A percentile compares a stretch with the other conserved stretches of the same genome.
Conservation (phyloP, 129 eudicot genomes). For the Saussurea involucrata region DNA sequence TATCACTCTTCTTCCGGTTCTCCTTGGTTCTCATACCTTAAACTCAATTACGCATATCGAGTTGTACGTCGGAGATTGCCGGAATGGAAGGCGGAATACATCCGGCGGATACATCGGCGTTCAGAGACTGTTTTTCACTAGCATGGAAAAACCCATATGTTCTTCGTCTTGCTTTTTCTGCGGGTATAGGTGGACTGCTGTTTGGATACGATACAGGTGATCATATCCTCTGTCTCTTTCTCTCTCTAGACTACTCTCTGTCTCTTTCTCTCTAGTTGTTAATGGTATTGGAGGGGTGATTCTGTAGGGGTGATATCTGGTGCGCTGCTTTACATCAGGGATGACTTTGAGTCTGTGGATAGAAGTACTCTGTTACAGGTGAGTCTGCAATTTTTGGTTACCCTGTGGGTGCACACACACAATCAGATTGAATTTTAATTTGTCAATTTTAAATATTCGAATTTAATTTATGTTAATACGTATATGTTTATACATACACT, state of each 20-base stretch:
- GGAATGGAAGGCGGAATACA: conserved; percentile 61
- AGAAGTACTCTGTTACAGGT: conserved; percentile 59
- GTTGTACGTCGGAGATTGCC: not conserved
- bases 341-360: conserved; percentile 58
- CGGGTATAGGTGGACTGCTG: conserved; percentile 82
- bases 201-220: conserved; percentile 78
- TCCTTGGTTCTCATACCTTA: not conserved
- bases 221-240: not conserved
- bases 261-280: not conserved
- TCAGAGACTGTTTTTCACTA: conserved; percentile 53
- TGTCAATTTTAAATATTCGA: not conserved
- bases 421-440: not conserved
- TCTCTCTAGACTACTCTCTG: not conserved
- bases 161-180: conserved; percentile 76
- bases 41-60: not conserved
- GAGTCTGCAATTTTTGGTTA: not conserved
- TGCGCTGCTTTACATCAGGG: conserved; percentile 62
- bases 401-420: not conserved
- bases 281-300: conserved; percentile 2
- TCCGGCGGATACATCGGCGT: conserved; percentile 50
- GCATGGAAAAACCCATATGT: conserved; percentile 61
- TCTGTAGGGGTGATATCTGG: conserved; percentile 72
- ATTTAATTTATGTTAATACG: not conserved
- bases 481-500: not conserved
- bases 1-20: conserved; percentile 7